Base-by-base conservation (phyloP, 768 basidiomycete genomes). In the Hygrophorus pudorinus region DNA sequence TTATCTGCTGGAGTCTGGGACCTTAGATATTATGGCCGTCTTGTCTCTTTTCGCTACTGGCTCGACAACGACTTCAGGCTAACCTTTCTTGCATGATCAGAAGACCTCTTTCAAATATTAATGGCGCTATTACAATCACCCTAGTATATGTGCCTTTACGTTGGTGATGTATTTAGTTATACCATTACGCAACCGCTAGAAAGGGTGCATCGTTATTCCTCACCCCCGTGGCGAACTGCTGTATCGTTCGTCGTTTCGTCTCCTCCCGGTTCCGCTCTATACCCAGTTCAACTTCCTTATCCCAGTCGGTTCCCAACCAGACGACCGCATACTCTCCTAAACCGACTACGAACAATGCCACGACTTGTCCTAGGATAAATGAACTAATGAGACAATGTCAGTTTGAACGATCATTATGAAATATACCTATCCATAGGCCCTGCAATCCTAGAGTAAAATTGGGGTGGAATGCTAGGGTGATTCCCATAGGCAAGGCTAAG, bases 351-450 rank as follows among this genome's bases (percentile, higher is more conserved):
- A 83, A 82, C 4, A 88, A 63, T 0, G 78, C 85, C 17, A 85
- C 65, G 24, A 84, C 82, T 58, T 86, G 85, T 17, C 83, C 84
- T 79, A n/a, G 48, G 32, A 45, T 46, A 33, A 39, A 14, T 39
- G 34, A 31, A 2, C 3, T 27, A 28, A 32, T 10, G 17, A 14
- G 28, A 6, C 16, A 2, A 30, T 9, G 20, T n/a, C n/a, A 30
- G 13, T 5, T 9, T 8, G 4, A 5, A 8, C 16, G 24, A 13
- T 17, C 17, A 11, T 50, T 41, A 12, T 1, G 60, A 52, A 18
- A 72, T 46, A 63, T 56, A 57, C 88, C 90, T 39, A 85, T 73
- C 90, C 90, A 93, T 9, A 93, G 68, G 11, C 90, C 90, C 38
- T 70, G 64, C 12, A 92, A 68, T 1, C 70, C 79, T 14, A 66